phyloP scores from a whole-genome alignment of 768 basidiomycete genomes.

The Lactarius sanguifluus region DNA sequence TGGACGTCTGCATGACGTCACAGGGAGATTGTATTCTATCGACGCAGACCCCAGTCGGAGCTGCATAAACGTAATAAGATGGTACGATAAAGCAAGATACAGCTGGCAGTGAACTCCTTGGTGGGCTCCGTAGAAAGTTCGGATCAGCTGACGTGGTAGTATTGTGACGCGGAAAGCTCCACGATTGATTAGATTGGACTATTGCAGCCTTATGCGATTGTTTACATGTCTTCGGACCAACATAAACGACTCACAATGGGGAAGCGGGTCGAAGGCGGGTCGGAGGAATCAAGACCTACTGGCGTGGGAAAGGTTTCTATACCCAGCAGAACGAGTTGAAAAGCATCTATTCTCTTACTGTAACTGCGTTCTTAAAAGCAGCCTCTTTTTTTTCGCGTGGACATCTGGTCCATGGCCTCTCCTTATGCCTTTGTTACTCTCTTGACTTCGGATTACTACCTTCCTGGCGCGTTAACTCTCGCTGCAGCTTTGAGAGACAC shows the following conservation, averaged over 20 bases:
- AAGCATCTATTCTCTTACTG: constrained; percentile 19
- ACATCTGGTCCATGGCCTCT: constrained; percentile 50
- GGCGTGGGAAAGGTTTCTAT: constrained; percentile 25
- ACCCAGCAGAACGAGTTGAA: constrained; percentile 18
- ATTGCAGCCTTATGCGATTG: neutral
- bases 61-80: constrained; percentile 11
- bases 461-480: constrained; percentile 88
- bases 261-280: constrained; percentile 7
- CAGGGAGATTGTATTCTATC: neutral
- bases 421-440: constrained; percentile 88
- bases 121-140: constrained; percentile 12
- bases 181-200: constrained; percentile 3
- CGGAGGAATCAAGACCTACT: constrained; percentile 1
- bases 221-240: neutral
- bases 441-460: constrained; percentile 87
- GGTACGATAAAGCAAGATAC: constrained; percentile 2
- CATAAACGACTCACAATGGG: constrained; percentile 3
- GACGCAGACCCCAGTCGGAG: neutral
- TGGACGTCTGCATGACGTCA: constrained; percentile 5
- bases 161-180: neutral
- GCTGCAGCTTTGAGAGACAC: constrained; percentile 82
- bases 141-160: constrained; percentile 22
- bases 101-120: neutral
- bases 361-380: constrained; percentile 29
- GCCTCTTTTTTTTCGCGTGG: constrained; percentile 21